Evolutionary conservation across 2,329 filamentous ascomycete species (phyloP), one percentile per base, ranked within the genome.

Genomic region (Sarocladium brachiariae): DNA sequence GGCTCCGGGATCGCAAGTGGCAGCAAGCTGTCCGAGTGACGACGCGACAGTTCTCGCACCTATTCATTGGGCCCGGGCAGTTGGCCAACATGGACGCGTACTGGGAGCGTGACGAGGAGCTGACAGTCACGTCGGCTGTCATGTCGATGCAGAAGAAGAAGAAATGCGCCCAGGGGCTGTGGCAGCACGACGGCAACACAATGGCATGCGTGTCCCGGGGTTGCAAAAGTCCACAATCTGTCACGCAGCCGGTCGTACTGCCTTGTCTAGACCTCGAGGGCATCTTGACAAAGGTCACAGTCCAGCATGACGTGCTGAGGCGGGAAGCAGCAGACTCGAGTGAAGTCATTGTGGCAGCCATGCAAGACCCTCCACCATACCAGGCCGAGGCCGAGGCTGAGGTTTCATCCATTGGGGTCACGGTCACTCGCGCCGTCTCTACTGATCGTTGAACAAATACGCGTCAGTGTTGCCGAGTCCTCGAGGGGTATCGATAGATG

Each of bases 1-100:
- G 62, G 62, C 55, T 65, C 39, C 30, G 45, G 13, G 33, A 55
- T 4, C 51, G 56, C 48, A 27, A 30, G 7, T 54, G 45, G 35
- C 50, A 38, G 16, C 27, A 43, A 9, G 50, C 50, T 24, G 50
- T 54, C 4, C 14, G 31, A 1, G 23, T 31, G 35, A 31, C 48
- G 11, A 25, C n/a, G n/a, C 23, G 18, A 7, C 34, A 21, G 4
- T 50, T 41, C 24, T 27, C 33, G 48, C 48, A 41, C n/a, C 4
- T 13, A 9, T 50, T 50, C 18, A 37, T 39, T 38, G 50, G 52
- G 19, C 18, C 31, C 13, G 37, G 31, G 10, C 52, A 54, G 39
- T 39, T 54, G 27, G 37, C 34, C 14, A 48, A 48, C 38, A 24
- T 52, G 46, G 30, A 47, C n/a, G 46, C 51, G 23, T 45, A 23